These are phyloP conservation scores for Aspergillus ochraceoroseus DNA, from an alignment of 2,329 filamentous ascomycete species.

Conservation along the genomic window DNA sequence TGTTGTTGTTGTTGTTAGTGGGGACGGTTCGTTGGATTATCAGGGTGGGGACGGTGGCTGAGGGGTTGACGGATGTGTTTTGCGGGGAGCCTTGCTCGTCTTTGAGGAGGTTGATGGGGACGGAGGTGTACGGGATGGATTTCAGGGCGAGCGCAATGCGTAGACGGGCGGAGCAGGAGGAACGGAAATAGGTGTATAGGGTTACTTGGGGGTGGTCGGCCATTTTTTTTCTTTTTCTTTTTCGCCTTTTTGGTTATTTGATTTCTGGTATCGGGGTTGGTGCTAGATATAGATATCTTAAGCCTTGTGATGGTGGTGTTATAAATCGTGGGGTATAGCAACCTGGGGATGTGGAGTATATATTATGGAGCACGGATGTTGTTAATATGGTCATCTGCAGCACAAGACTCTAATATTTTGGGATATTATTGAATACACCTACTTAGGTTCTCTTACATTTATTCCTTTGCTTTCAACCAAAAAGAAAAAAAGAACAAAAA, in stretches of 20 bases:
- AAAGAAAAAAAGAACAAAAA: too few species aligned
- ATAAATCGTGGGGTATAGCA: too few species aligned
- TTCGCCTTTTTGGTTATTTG: neutral
- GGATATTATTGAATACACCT: too few species aligned
- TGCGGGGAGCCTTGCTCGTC: constrained; percentile 47
- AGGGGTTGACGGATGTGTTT: constrained; percentile 52
- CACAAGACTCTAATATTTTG: too few species aligned
- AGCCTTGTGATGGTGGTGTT: too few species aligned
- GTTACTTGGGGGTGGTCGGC: constrained; percentile 22
- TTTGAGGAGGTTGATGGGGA: constrained; percentile 53
- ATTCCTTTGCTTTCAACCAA: too few species aligned
- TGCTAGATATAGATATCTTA: too few species aligned
- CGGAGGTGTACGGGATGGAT: constrained; percentile 45
- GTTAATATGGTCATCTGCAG: too few species aligned
- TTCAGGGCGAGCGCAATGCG: constrained; percentile 58
- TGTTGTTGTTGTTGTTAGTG: constrained; percentile 6
- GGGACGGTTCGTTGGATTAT: constrained; percentile 30
- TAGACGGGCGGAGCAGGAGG: constrained; percentile 58
- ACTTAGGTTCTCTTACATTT: too few species aligned
- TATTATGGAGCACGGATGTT: too few species aligned
- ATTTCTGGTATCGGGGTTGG: too few species aligned
- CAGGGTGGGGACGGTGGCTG: constrained; percentile 53
- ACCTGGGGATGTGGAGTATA: too few species aligned
- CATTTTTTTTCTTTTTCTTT: constrained; percentile 15
- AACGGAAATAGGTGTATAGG: constrained; percentile 59